These are phyloP conservation scores for Aphanomyces stellatus DNA, from an alignment of 352 stramenopile species.

Conservation along the genomic window DNA sequence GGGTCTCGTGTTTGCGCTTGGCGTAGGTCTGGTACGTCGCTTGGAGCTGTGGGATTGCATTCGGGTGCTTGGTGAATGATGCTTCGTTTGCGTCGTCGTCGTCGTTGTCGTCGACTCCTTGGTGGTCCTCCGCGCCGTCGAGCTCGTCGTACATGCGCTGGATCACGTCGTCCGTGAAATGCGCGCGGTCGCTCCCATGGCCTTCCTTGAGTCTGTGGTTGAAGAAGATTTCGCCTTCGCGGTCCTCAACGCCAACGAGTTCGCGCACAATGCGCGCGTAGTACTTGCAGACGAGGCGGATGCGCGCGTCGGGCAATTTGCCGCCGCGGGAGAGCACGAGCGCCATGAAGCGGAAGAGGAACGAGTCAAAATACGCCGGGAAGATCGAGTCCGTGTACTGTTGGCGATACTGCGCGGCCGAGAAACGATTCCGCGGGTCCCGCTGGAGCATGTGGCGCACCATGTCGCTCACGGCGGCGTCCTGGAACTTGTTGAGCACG, in stretches of 20 bases:
- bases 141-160: slow-evolving; percentile 17
- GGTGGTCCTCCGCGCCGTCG: neutral
- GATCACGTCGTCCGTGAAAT: slow-evolving; percentile 17
- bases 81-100: neutral
- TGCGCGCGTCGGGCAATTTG: slow-evolving; percentile 86
- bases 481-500: slow-evolving; percentile 90
- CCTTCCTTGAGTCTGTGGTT: slow-evolving; percentile 73
- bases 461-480: slow-evolving; percentile 80
- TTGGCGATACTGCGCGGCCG: slow-evolving; percentile 83
- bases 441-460: slow-evolving; percentile 92
- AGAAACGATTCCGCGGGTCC: slow-evolving; percentile 79
- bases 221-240: slow-evolving; percentile 87
- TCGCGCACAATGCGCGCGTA: slow-evolving; percentile 88
- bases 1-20: slow-evolving; percentile 18
- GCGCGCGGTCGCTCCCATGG: slow-evolving; percentile 44
- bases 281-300: slow-evolving; percentile 89
- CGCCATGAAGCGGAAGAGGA: slow-evolving; percentile 86
- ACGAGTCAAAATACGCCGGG: slow-evolving; percentile 79
- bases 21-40: slow-evolving; percentile 12
- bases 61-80: neutral
- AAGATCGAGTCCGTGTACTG: slow-evolving; percentile 77
- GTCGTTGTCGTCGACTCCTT: neutral
- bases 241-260: slow-evolving; percentile 87
- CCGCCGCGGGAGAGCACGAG: slow-evolving; percentile 69
- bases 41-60: neutral